Conservation (phyloP, 768 basidiomycete genomes). For the Cystofilobasidium macerans region DNA sequence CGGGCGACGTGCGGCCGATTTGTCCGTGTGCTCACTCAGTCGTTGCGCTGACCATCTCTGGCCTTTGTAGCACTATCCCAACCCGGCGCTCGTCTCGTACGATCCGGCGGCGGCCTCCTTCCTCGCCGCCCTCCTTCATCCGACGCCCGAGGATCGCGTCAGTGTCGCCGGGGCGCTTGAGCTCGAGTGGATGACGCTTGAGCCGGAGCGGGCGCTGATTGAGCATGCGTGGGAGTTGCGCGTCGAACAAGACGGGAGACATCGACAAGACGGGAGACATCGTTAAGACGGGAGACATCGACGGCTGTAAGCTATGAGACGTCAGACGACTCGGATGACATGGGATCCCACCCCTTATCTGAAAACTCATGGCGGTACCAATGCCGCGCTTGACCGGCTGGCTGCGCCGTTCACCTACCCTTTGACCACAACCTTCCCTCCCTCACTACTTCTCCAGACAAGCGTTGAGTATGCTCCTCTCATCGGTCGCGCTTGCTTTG, state of each 20-base stretch:
- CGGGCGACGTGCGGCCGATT: not conserved
- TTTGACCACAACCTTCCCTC: no score
- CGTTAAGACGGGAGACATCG: no score
- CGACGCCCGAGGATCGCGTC: not conserved
- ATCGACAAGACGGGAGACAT: no score
- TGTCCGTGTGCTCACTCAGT: not conserved
- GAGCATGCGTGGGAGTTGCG: not conserved
- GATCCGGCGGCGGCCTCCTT: not conserved
- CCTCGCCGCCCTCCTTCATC: not conserved
- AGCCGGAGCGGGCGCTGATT: not conserved
- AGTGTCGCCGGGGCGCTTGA: not conserved
- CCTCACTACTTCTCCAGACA: no score
- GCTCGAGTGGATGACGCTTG: slow-evolving; percentile 5
- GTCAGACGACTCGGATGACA: no score
- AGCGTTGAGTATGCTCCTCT: not conserved
- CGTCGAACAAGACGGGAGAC: not conserved
- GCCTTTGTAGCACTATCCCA: not conserved
- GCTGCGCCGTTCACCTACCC: no score
- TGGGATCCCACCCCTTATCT: no score
- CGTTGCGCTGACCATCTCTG: no score
- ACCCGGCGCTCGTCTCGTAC: not conserved
- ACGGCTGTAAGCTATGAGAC: no score
- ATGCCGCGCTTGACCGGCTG: no score
- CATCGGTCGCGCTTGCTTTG: not conserved
- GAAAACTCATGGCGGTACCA: no score